These are phyloP conservation scores for Ilex asprella DNA, from an alignment of 257 asterid species.

Conservation along the genomic window DNA sequence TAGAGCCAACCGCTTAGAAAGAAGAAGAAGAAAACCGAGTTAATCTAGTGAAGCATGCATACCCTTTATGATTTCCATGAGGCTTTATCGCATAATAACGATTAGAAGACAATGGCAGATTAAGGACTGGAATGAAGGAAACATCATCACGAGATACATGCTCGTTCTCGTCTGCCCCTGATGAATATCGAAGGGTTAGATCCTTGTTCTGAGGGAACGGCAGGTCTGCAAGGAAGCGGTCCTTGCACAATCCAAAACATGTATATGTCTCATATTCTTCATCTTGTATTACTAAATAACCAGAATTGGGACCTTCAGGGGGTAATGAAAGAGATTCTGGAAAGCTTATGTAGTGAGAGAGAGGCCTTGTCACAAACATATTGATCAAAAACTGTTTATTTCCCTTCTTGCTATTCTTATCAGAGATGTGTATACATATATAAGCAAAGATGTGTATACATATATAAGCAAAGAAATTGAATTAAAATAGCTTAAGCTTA, in stretches of 20 bases:
- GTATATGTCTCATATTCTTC: conserved; percentile 44
- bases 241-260: conserved; percentile 51
- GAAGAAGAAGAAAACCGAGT: too few relatives aligned
- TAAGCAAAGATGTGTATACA: too few relatives aligned
- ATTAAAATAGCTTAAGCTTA: too few relatives aligned
- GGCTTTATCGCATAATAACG: conserved; percentile 45
- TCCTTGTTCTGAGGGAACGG: conserved; percentile 68
- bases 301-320: conserved; percentile 60
- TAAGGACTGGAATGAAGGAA: conserved; percentile 42
- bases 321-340: conserved; percentile 21
- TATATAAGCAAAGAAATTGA: too few relatives aligned
- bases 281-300: conserved; percentile 58
- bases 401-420: too few relatives aligned
- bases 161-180: neutral
- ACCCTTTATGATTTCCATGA: conserved; percentile 31
- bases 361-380: conserved; percentile 61
- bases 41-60: conserved; percentile 26
- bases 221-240: conserved; percentile 18
- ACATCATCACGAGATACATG: conserved; percentile 5
- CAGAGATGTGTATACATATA: too few relatives aligned
- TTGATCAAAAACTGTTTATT: neutral
- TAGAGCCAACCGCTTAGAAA: too few relatives aligned
- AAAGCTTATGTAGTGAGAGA: conserved; percentile 32
- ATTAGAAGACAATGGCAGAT: conserved; percentile 44
- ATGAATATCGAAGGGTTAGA: conserved; percentile 18